Evolutionary conservation across 768 basidiomycete species (phyloP).

Genomic region (Omphalotus guepiniiformis): DNA sequence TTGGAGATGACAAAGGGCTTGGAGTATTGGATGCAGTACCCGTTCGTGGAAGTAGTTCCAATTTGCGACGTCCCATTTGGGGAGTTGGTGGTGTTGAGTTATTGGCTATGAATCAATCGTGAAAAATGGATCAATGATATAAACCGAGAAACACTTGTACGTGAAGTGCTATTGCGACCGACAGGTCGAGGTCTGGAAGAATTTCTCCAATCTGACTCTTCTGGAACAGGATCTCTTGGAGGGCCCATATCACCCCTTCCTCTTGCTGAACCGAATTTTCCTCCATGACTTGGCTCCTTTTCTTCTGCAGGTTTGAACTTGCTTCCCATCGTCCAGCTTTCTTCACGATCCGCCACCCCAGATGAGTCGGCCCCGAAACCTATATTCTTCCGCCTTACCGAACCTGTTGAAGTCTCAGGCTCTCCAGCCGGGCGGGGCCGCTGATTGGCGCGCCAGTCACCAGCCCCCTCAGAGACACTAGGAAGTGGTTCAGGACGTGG

Average conservation of each 20-base stretch:
- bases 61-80: slow-evolving; percentile 70
- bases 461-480: slow-evolving; percentile 54
- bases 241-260: slow-evolving; percentile 54
- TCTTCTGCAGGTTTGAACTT: slow-evolving; percentile 62
- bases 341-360: slow-evolving; percentile 70
- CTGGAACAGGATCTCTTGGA: slow-evolving; percentile 40
- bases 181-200: slow-evolving; percentile 36
- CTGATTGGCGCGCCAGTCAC: slow-evolving; percentile 70
- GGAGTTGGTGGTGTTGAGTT: slow-evolving; percentile 80
- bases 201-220: slow-evolving; percentile 74
- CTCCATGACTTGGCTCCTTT: slow-evolving; percentile 31
- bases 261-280: slow-evolving; percentile 42
- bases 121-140: slow-evolving; percentile 9
- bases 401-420: slow-evolving; percentile 36
- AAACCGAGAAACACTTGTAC: slow-evolving; percentile 28
- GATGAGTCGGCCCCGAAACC: slow-evolving; percentile 45
- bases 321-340: slow-evolving; percentile 71
- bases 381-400: slow-evolving; percentile 53
- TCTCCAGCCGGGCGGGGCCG: slow-evolving; percentile 31
- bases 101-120: slow-evolving; percentile 39
- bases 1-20: slow-evolving; percentile 77
- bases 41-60: slow-evolving; percentile 83
- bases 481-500: slow-evolving; percentile 38
- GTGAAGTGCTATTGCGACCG: slow-evolving; percentile 52
- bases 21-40: slow-evolving; percentile 60